A percentile compares a stretch with the other conserved stretches of the same genome.
Conservation (phyloP, 2,329 filamentous ascomycete genomes). For the Colletotrichum sp. region DNA sequence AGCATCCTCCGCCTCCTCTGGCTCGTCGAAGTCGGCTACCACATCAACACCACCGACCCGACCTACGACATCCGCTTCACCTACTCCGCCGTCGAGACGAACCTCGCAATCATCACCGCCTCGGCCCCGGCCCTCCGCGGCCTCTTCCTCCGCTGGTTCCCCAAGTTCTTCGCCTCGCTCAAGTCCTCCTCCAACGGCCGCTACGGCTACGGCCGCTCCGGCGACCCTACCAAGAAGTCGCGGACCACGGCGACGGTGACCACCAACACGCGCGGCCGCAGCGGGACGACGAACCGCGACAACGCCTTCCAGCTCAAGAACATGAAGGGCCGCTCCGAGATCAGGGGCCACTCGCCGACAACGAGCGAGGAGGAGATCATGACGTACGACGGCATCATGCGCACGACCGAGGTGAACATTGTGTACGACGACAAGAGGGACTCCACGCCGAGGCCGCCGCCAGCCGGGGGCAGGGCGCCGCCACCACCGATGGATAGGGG, state of each 20-base stretch:
- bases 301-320: constrained; percentile 11
- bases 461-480: neutral
- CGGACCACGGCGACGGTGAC: neutral
- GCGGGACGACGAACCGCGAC: neutral
- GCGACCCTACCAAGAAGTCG: neutral
- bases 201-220: constrained; percentile 3
- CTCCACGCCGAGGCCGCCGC: neutral
- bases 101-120: constrained; percentile 42
- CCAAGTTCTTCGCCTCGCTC: constrained; percentile 26
- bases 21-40: constrained; percentile 16
- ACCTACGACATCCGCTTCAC: constrained; percentile 34
- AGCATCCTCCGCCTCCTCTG: constrained; percentile 5
- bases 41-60: constrained; percentile 23
- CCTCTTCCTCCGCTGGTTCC: constrained; percentile 34
- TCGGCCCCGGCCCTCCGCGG: constrained; percentile 43
- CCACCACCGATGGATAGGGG: neutral
- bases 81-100: constrained; percentile 38
- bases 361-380: constrained; percentile 46
- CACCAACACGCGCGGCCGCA: neutral
- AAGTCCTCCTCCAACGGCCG: constrained; percentile 22
- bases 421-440: constrained; percentile 3
- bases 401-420: constrained; percentile 13
- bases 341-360: constrained; percentile 36
- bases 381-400: constrained; percentile 44
- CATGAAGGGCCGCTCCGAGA: constrained; percentile 37